phyloP scores from a whole-genome alignment of 1,139 yeast species.

The Protomyces inouyei region DNA sequence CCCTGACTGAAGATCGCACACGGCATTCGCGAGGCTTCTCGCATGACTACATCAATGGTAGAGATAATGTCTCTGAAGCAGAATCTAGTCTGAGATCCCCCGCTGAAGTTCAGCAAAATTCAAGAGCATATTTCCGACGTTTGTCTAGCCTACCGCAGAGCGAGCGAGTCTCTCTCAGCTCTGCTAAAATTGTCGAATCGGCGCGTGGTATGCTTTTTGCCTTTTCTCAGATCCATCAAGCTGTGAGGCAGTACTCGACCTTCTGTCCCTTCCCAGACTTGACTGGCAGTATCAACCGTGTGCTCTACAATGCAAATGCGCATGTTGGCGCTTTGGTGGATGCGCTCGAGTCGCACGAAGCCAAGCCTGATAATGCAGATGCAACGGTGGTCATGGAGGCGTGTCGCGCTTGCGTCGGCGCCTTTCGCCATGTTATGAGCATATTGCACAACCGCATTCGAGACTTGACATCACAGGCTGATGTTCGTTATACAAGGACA shows the following conservation, averaged over 20 bases:
- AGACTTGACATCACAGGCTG: slow-evolving; percentile 53
- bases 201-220: slow-evolving; percentile 41
- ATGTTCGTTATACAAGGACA: slow-evolving; percentile 66
- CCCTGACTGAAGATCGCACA: slow-evolving; percentile 31
- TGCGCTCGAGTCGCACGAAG: slow-evolving; percentile 48
- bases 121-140: slow-evolving; percentile 59
- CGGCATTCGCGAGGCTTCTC: slow-evolving; percentile 37
- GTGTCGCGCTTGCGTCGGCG: slow-evolving; percentile 42
- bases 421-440: slow-evolving; percentile 51
- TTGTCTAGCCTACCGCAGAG: slow-evolving; percentile 62
- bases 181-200: slow-evolving; percentile 37
- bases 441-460: slow-evolving; percentile 49
- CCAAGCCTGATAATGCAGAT: slow-evolving; percentile 33
- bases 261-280: slow-evolving; percentile 63
- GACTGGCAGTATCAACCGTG: slow-evolving; percentile 55
- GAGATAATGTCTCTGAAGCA: slow-evolving; percentile 17
- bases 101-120: slow-evolving; percentile 24
- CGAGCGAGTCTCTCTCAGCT: slow-evolving; percentile 34
- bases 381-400: slow-evolving; percentile 41
- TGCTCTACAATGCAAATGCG: slow-evolving; percentile 53
- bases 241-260: slow-evolving; percentile 60
- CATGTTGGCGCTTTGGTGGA: slow-evolving; percentile 59
- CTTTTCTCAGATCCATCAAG: slow-evolving; percentile 66
- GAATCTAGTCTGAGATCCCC: slow-evolving; percentile 14
- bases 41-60: slow-evolving; percentile 37